These are phyloP conservation scores for Beauveria australis DNA, from an alignment of 2,329 filamentous ascomycete species.

Conservation along the genomic window DNA sequence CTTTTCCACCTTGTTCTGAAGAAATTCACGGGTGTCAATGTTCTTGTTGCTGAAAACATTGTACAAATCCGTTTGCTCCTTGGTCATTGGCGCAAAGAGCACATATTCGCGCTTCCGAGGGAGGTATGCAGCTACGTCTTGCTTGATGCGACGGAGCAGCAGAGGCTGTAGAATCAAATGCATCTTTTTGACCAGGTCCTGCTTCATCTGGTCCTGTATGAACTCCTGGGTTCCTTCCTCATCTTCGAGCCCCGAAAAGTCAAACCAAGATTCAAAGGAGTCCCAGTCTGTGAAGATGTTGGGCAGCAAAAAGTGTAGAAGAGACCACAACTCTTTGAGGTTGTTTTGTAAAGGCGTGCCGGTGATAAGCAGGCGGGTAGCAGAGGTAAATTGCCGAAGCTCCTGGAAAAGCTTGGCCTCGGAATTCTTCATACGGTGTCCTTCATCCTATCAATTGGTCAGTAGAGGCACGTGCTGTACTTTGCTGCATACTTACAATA, in stretches of 20 bases:
- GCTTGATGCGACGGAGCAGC: constrained; percentile 78
- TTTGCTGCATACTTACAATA: constrained; percentile 48
- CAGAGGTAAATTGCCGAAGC: constrained; percentile 78
- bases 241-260: constrained; percentile 87
- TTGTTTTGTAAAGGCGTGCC: constrained; percentile 96
- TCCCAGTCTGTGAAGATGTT: constrained; percentile 90
- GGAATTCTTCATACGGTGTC: constrained; percentile 94
- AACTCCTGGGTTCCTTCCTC: constrained; percentile 72
- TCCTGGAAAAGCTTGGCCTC: constrained; percentile 88
- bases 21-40: constrained; percentile 59
- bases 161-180: constrained; percentile 91
- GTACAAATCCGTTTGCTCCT: constrained; percentile 87
- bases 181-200: constrained; percentile 58
- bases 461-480: not conserved
- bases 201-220: constrained; percentile 62
- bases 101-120: constrained; percentile 97
- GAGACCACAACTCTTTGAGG: constrained; percentile 85
- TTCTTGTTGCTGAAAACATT: constrained; percentile 51
- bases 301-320: constrained; percentile 87
- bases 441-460: constrained; percentile 60
- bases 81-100: constrained; percentile 83
- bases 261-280: constrained; percentile 92
- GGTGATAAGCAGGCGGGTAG: constrained; percentile 85
- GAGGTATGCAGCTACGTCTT: constrained; percentile 83
- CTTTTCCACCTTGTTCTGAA: constrained; percentile 72